These are phyloP conservation scores for Dipsacomyces acuminosporus DNA, from an alignment of 371 early-diverging fungal genomes.

Conservation along the genomic window DNA sequence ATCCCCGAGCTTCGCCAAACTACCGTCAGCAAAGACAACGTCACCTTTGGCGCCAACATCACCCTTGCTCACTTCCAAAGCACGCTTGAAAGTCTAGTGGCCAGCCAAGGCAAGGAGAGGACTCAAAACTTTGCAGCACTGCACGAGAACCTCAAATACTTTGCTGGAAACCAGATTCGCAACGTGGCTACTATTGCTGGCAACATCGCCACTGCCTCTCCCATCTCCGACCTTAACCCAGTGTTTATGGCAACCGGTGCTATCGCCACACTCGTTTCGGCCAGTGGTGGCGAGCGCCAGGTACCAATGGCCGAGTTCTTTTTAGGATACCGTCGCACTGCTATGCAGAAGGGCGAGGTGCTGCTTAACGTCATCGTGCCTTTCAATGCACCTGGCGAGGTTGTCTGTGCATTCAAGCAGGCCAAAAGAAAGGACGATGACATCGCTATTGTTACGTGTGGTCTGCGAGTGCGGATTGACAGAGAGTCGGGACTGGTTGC, in stretches of 20 bases:
- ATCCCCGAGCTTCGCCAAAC: slow-evolving; percentile 57
- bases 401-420: slow-evolving; percentile 69
- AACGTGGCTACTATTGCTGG: slow-evolving; percentile 76
- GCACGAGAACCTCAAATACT: slow-evolving; percentile 61
- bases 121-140: slow-evolving; percentile 56
- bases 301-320: slow-evolving; percentile 65
- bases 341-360: slow-evolving; percentile 57
- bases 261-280: slow-evolving; percentile 51
- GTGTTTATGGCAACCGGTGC: slow-evolving; percentile 65
- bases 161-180: slow-evolving; percentile 75
- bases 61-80: slow-evolving; percentile 23
- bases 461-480: slow-evolving; percentile 54
- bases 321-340: slow-evolving; percentile 68
- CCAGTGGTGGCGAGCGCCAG: slow-evolving; percentile 43
- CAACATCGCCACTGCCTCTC: slow-evolving; percentile 73
- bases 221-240: slow-evolving; percentile 78
- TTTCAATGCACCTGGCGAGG: slow-evolving; percentile 51
- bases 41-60: slow-evolving; percentile 40
- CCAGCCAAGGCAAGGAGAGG: slow-evolving; percentile 6
- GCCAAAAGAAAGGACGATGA: slow-evolving; percentile 76
- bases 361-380: slow-evolving; percentile 58
- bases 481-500: slow-evolving; percentile 37
- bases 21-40: slow-evolving; percentile 4
- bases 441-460: slow-evolving; percentile 75
- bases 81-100: slow-evolving; percentile 8